Conservation (phyloP, 108 stramenopile genomes). For the Craspedostauros australis region DNA sequence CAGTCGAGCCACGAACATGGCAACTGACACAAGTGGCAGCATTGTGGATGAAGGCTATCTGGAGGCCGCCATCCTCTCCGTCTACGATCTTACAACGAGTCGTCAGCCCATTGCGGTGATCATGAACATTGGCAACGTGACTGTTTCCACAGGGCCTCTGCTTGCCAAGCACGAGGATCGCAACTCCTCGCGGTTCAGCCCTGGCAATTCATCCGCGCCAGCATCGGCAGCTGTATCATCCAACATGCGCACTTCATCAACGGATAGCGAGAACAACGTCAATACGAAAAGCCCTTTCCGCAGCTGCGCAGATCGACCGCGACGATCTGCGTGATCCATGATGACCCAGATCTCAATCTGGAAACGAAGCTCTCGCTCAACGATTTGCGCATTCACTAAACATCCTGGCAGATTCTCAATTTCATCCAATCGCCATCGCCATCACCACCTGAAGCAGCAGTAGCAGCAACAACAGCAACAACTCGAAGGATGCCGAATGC, state of each 20-base stretch:
- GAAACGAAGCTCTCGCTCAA: conserved; percentile 20
- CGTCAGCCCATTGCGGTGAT: conserved; percentile 44
- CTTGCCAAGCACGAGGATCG: conserved; percentile 59
- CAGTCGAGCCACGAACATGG: too few species aligned
- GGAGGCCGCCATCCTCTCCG: conserved; percentile 51
- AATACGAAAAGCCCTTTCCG: too few species aligned
- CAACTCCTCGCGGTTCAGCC: conserved; percentile 65
- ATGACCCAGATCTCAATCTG: conserved; percentile 24
- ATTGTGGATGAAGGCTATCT: too few species aligned
- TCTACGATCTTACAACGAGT: conserved; percentile 59
- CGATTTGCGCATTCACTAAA: conserved; percentile 48
- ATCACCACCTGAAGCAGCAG: background rate
- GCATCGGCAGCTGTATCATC: background rate
- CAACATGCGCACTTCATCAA: too few species aligned
- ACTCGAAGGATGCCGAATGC: too few species aligned
- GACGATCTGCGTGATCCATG: too few species aligned
- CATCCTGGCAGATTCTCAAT: conserved; percentile 71
- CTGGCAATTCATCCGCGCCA: background rate
- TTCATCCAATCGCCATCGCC: too few species aligned
- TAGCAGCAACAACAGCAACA: background rate
- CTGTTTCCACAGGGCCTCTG: conserved; percentile 60
- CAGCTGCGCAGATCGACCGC: too few species aligned
- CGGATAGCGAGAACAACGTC: too few species aligned
- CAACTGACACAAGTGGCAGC: too few species aligned
- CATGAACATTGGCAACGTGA: conserved; percentile 22